A percentile compares a stretch with the other conserved stretches of the same genome.
Conservation (phyloP, 805 yeast genomes). For the Candida glaebosa region DNA sequence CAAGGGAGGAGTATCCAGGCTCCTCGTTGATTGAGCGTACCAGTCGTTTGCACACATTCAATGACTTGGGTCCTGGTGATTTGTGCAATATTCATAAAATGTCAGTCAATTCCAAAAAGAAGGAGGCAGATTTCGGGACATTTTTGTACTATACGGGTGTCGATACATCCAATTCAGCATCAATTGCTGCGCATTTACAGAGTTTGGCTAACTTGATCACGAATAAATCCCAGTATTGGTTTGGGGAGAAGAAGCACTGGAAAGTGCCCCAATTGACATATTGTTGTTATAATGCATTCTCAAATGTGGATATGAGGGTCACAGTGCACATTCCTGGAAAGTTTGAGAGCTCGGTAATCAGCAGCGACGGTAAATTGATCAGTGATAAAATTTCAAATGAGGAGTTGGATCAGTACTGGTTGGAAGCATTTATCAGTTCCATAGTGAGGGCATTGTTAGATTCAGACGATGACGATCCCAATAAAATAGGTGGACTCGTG, state of each 20-base stretch:
- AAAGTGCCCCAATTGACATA: conserved; percentile 70
- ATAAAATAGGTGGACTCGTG: conserved; percentile 57
- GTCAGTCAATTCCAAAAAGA: conserved; percentile 35
- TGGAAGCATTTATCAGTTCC: conserved; percentile 60
- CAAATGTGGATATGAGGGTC: conserved; percentile 66
- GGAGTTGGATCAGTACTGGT: conserved; percentile 54
- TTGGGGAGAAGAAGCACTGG: conserved; percentile 68
- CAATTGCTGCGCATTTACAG: conserved; percentile 73
- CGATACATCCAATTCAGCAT: conserved; percentile 71
- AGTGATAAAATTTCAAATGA: conserved; percentile 51
- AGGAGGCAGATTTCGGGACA: conserved; percentile 56
- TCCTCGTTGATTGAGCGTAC: conserved; percentile 64
- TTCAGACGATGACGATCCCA: conserved; percentile 64
- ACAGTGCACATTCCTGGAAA: conserved; percentile 75
- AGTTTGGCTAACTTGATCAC: conserved; percentile 61
- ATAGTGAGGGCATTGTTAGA: conserved; percentile 71
- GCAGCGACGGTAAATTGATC: conserved; percentile 49
- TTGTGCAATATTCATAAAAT: conserved; percentile 49
- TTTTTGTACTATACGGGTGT: conserved; percentile 72
- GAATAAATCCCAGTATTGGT: conserved; percentile 68
- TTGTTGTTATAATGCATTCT: conserved; percentile 60
- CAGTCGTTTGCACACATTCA: conserved; percentile 52
- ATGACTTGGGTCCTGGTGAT: conserved; percentile 73
- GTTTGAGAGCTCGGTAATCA: conserved; percentile 53
- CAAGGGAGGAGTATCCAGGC: conserved; percentile 54